Evolutionary conservation across 257 asterid genomes (phyloP), one percentile per base, ranked within the genome.

Genomic region (Agastache rugosa): DNA sequence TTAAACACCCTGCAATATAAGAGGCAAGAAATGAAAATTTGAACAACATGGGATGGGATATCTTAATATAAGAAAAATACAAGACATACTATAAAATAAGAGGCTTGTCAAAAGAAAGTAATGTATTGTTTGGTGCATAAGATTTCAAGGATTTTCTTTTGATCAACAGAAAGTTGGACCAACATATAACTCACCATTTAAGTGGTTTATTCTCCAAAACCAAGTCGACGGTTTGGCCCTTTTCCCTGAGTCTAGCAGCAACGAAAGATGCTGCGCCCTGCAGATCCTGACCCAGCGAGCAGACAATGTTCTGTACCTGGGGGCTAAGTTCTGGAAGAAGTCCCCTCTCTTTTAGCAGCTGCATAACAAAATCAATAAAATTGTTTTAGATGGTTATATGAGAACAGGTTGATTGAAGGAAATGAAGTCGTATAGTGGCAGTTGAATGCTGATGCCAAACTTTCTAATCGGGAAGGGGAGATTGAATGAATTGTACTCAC

Each of bases 161-260:
- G 56, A 50, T 11, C 60, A 60, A 19, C 63, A 20, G 72, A 69
- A 34, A 50, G 3, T 55, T 51, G 48, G 22, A 25, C n/a, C 42
- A 69, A 25, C 50, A 35, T 37, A 63, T 20, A 17, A 55, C 71
- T 37, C 81, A 94, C 99, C 99, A 92, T 78, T 94, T 94, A 6
- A 94, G 96, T 23, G 99, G 93, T 82, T 89, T 95, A 79, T 86
- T 84, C 86, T 92, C 99, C 82, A 95, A 76, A 76, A 95, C 96
- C 86, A 95, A 82, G 83, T 90, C 99, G 35, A 89, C 97, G 7
- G 85, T 85, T 79, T 89, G 97, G 66, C 97, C 96, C 67, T 90
- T 89, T 56, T 79, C 96, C 84, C 99, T 82, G 77, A 95, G 98
- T 78, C 75, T 81, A 42, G 87, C 83, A 66, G 98, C 98, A 75